Base-by-base conservation (phyloP, 2,329 filamentous ascomycete species). In the Talaromyces marneffei region DNA sequence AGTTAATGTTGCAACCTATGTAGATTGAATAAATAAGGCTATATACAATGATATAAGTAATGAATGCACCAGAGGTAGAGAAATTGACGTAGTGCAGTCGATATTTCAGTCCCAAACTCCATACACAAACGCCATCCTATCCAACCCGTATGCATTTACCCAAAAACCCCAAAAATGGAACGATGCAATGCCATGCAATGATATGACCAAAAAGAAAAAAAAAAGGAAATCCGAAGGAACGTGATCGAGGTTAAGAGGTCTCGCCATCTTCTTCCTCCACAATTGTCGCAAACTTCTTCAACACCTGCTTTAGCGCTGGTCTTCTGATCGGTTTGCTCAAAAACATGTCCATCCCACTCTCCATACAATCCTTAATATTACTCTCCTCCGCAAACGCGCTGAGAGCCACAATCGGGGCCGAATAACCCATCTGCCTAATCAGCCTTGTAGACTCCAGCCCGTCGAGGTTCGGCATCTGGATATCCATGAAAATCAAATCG, bases 401-500 rank as follows among this genome's bases (percentile, higher is more conserved):
- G 48, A 97, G 78, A 0, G 92, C 92, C 14, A 97, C 91, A 64
- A 97, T 96, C 0, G 92, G 92, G 1, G 89, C 89, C 10, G 84
- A 86, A 75, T 94, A 97, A 1, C 92, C 92, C 79, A 93, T 89
- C 71, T 91, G 81, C 6, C 92, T 85, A 67, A 97, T 96, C 35
- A 95, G 79, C 9, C 88, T 84, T 0, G 92, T 96, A 52, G 89
- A 92, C 72, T 96, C 88, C 25, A 97, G 78, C 1, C 92, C 92
- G 70, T 96, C 92, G 14, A 97, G 83, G 65, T 94, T 95, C 3
- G 92, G 92, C 92, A 97, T 97, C 75, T 85, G 91, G 7, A 96
- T 88, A 69, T 97, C 92, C 92, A 96, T 97, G 71, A 96, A 94
- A 65, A 97, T 93, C 27, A 97, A 81, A 67, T 96, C 91, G 71